Evolutionary conservation across 1,284 basidiomycete genomes (phyloP), one percentile per base, ranked within the genome.

Genomic region (Rhodotorula sp.): DNA sequence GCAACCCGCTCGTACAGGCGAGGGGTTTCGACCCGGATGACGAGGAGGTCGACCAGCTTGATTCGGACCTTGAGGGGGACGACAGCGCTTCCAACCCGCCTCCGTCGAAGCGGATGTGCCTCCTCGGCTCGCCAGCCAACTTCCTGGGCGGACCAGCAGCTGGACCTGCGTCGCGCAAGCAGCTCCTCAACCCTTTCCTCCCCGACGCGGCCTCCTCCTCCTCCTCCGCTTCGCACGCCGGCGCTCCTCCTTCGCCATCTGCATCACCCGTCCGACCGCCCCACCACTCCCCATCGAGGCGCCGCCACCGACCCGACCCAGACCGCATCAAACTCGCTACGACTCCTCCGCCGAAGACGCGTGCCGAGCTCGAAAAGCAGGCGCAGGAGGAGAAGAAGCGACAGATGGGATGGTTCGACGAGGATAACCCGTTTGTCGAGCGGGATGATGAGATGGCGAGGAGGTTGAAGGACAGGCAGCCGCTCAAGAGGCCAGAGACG

Each of bases 361-460:
- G 62, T 11, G 51, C 44, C 0, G 50, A 62, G 37, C 56, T 65
- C 15, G 63, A 51, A 18, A 26, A 37, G 10, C 63, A 65, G 24
- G 58, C 30, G 40, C 57, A 34, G 30, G 58, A 66, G 13, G 64
- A 66, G 55, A 37, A 22, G 16, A 11, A 10, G 20, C 56, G 48
- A 16, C 40, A 51, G 31, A 70, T 67, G 66, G 66, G 65, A 1
- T 71, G 70, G 70, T 64, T 68, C 60, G 66, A 68, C 58, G 63
- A 64, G 10, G 66, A 68, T 7, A 71, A 71, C 53, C 66, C 67
- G 44, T 71, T 71, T 31, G 58, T 71, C 15, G 70, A 71, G 24
- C 28, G 58, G 24, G 54, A 64, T 31, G 64, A 66, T 48, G 46
- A 50, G n/a, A 64, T 65, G 66, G 64, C 67, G 37, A 53, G 57